phyloP scores from a whole-genome alignment of 2,329 filamentous ascomycete species.

The Xylaria sp. region DNA sequence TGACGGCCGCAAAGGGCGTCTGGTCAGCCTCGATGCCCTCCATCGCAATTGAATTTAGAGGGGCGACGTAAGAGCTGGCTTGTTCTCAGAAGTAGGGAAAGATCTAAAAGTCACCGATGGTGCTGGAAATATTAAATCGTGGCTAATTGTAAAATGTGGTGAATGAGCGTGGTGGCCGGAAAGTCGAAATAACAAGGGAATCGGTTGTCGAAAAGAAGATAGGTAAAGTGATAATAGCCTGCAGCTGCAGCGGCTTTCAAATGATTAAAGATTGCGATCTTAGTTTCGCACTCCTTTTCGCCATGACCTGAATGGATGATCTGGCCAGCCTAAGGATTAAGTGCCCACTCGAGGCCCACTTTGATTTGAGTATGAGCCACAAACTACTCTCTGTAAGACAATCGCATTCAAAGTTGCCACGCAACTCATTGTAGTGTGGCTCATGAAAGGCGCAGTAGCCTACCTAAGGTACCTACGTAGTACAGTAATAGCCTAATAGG shows the following conservation, averaged over 20 bases:
- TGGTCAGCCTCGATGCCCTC: slow-evolving; percentile 87
- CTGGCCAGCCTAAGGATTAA: slow-evolving; percentile 35
- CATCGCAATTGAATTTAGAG: slow-evolving; percentile 62
- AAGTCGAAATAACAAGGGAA: slow-evolving; percentile 21
- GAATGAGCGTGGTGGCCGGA: slow-evolving; percentile 37
- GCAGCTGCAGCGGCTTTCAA: slow-evolving; percentile 17
- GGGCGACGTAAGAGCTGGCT: slow-evolving; percentile 14
- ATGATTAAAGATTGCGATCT: slow-evolving; percentile 29
- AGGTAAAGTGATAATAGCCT: slow-evolving; percentile 15
- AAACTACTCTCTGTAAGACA: neutral
- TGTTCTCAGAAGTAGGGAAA: neutral
- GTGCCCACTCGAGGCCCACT: slow-evolving; percentile 5
- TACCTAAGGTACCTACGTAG: neutral
- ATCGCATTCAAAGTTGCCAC: slow-evolving; percentile 9
- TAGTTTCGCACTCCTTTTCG: slow-evolving; percentile 32
- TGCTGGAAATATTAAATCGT: slow-evolving; percentile 16
- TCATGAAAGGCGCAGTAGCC: too few species aligned
- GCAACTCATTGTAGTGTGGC: slow-evolving; percentile 11
- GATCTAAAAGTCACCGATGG: slow-evolving; percentile 4
- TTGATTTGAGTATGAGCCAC: neutral
- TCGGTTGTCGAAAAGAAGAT: slow-evolving; percentile 29
- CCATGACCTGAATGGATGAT: slow-evolving; percentile 26
- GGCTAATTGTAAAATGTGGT: slow-evolving; percentile 15
- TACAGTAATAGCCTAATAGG: neutral
- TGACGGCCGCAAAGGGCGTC: slow-evolving; percentile 91